Percentiles rank a stretch among this genome's conserved stretches.
phyloP scores from a whole-genome alignment of 148 eudicot species.

The Drosera capensis region DNA sequence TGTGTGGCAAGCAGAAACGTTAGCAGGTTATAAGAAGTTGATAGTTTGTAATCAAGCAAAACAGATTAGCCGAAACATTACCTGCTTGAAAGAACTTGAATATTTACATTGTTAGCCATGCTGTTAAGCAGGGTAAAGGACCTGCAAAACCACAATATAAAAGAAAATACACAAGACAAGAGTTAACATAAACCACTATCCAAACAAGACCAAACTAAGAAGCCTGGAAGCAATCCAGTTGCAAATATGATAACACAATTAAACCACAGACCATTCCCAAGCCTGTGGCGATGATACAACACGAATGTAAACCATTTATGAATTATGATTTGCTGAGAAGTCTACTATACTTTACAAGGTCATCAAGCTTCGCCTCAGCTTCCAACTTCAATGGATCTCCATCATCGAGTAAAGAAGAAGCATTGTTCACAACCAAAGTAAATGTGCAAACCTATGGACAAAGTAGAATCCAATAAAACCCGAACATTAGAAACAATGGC shows the following conservation, averaged over 20 bases:
- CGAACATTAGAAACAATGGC: too few species aligned
- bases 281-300: too few species aligned
- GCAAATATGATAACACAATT: too few species aligned
- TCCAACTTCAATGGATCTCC: conserved; percentile 63
- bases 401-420: conserved; percentile 65
- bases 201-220: neutral
- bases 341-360: conserved; percentile 42
- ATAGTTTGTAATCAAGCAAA: neutral
- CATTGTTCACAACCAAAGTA: conserved; percentile 64
- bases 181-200: neutral
- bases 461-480: neutral
- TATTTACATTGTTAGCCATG: conserved; percentile 34
- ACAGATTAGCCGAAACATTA: too few species aligned
- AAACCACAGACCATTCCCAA: too few species aligned
- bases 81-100: conserved; percentile 41
- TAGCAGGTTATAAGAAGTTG: neutral
- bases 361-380: conserved; percentile 70
- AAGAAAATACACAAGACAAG: neutral
- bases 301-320: neutral
- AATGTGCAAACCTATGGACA: conserved; percentile 96
- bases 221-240: too few species aligned
- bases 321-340: neutral
- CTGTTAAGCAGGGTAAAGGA: conserved; percentile 54
- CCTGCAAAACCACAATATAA: conserved; percentile 18
- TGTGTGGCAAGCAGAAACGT: too few species aligned